Percentiles rank a stretch among this genome's conserved stretches.
These are phyloP conservation scores for Vigna angularis DNA, from an alignment of 306 rosid species.

Conservation along the genomic window DNA sequence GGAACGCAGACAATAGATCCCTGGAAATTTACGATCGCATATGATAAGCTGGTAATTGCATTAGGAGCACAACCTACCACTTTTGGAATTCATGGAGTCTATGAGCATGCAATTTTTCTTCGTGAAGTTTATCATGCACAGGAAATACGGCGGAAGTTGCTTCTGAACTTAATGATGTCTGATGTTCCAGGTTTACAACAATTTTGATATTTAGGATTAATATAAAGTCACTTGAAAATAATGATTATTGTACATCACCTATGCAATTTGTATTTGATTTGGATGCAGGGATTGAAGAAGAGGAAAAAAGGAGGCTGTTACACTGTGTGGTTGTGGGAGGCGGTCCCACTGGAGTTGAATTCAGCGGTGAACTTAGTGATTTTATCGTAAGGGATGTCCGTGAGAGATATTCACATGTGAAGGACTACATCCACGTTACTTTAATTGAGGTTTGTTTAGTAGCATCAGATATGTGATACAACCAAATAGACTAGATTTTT, in stretches of 20 bases:
- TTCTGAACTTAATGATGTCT: conserved; percentile 86
- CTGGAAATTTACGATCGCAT: conserved; percentile 83
- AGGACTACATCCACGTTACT: conserved; percentile 86
- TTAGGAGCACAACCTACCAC: conserved; percentile 84
- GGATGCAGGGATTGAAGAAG: conserved; percentile 74
- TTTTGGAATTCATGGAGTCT: conserved; percentile 90
- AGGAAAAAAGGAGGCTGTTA: conserved; percentile 79
- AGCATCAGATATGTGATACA: conserved; percentile 29
- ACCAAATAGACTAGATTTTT: conserved; percentile 16
- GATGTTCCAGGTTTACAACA: conserved; percentile 81
- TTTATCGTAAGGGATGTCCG: conserved; percentile 86
- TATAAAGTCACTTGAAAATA: conserved; percentile 31
- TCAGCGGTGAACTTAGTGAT: conserved; percentile 99
- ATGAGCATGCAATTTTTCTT: conserved; percentile 87
- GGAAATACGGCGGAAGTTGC: conserved; percentile 95
- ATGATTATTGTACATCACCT: conserved; percentile 6
- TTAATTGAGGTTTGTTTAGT: conserved; percentile 80
- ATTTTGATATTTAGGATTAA: conserved; percentile 17
- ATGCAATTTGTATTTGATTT: conserved; percentile 38
- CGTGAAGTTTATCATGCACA: conserved; percentile 97
- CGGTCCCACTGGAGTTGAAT: conserved; percentile 98
- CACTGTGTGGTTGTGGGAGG: conserved; percentile 99
- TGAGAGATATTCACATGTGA: conserved; percentile 89
- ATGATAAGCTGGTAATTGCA: conserved; percentile 88
- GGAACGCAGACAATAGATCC: conserved; percentile 65